Evolutionary conservation across 495 filamentous ascomycete genomes (phyloP).

Genomic region (Aspergillus kassunensis): DNA sequence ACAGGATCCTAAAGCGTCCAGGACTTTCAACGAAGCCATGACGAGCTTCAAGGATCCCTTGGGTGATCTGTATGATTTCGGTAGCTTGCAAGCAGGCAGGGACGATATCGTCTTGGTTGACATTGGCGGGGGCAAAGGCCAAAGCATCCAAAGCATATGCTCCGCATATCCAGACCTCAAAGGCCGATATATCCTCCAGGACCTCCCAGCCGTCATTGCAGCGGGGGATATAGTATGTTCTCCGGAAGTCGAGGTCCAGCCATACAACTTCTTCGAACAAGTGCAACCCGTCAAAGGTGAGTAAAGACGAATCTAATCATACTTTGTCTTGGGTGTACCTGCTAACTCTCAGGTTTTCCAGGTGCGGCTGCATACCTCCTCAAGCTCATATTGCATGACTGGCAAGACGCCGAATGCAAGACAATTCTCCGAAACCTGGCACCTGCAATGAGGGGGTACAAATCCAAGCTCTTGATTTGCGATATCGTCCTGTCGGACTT

Average conservation of each 20-base stretch:
- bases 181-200: background rate
- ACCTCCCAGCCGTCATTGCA: background rate
- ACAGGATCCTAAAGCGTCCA: background rate
- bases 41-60: background rate
- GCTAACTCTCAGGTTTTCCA: background rate
- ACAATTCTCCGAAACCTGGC: slow-evolving; percentile 30
- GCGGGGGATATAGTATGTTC: background rate
- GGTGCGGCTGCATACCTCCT: slow-evolving; percentile 42
- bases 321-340: background rate
- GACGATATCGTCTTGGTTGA: background rate
- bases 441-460: slow-evolving; percentile 24
- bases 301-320: background rate
- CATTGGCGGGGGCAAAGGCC: background rate
- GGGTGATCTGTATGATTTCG: background rate
- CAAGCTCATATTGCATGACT: slow-evolving; percentile 37
- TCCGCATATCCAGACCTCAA: background rate
- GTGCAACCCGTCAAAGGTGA: background rate
- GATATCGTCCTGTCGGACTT: slow-evolving; percentile 31
- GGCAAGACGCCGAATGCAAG: slow-evolving; percentile 24
- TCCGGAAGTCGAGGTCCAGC: background rate
- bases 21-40: background rate
- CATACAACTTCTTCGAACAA: background rate
- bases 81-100: background rate
- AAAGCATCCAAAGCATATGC: background rate
- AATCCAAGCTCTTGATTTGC: slow-evolving; percentile 37